phyloP scores from a whole-genome alignment of 2,329 filamentous ascomycete genomes.

The Lasiodiplodia citricola region DNA sequence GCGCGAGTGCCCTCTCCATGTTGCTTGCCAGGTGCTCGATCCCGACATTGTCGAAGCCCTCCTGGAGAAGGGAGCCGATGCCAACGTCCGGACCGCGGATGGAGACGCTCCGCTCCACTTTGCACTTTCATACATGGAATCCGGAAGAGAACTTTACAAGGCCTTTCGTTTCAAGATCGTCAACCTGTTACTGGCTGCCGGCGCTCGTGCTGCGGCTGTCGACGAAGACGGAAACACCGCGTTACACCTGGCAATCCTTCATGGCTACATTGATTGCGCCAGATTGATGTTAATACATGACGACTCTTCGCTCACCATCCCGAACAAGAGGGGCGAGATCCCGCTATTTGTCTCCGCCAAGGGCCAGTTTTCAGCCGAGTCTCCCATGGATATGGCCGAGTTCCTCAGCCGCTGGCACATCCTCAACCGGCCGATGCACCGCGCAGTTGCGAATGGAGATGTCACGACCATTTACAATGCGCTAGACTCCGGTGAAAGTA shows the following conservation, averaged over 20 bases:
- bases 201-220: background rate
- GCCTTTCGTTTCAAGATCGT: background rate
- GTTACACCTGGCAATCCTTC: constrained; percentile 8
- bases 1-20: background rate
- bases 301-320: background rate
- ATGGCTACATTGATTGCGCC: constrained; percentile 10
- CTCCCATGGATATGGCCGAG: constrained; percentile 9
- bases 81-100: background rate
- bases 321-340: constrained; percentile 12
- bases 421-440: constrained; percentile 16
- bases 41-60: constrained; percentile 5
- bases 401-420: constrained; percentile 15
- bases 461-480: background rate
- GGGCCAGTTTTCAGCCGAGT: background rate
- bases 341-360: constrained; percentile 5
- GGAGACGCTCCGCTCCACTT: constrained; percentile 9
- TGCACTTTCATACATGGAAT: background rate
- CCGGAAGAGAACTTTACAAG: background rate
- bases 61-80: constrained; percentile 9
- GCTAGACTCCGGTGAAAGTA: background rate
- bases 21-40: constrained; percentile 2
- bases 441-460: background rate
- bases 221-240: constrained; percentile 4
- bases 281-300: background rate
- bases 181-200: background rate